Conservation (phyloP, 2,329 filamentous ascomycete species). For the Sporothrix dimorphospora region DNA sequence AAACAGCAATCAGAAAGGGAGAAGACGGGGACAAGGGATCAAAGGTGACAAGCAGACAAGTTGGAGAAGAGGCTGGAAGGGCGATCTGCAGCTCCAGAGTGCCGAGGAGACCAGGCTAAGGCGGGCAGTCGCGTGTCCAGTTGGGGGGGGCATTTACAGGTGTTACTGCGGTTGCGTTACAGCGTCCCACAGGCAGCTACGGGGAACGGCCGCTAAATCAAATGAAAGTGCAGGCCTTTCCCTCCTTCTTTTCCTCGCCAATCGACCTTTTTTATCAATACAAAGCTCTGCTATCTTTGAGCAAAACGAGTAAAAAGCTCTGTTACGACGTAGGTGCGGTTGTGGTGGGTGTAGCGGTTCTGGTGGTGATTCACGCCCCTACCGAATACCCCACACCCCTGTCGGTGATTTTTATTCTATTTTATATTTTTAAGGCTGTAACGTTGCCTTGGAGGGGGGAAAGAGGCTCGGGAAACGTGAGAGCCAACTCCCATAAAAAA, state of each 20-base stretch:
- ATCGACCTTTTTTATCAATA: not conserved
- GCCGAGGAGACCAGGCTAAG: not conserved
- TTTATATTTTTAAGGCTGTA: slow-evolving; percentile 28
- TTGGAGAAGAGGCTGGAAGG: not conserved
- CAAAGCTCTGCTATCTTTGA: not conserved
- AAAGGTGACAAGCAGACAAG: not conserved
- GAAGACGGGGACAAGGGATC: not conserved
- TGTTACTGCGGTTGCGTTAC: not conserved
- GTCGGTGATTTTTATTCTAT: not conserved
- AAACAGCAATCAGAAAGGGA: not conserved
- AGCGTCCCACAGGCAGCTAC: not conserved
- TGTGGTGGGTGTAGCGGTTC: slow-evolving; percentile 6
- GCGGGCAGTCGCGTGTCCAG: slow-evolving; percentile 5
- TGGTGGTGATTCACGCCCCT: not conserved
- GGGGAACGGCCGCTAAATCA: not conserved
- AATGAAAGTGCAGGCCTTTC: not conserved
- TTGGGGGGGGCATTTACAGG: not conserved
- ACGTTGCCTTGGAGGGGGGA: slow-evolving; percentile 31
- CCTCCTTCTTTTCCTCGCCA: not conserved
- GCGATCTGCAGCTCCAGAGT: slow-evolving; percentile 1
- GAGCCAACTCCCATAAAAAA: slow-evolving; percentile 1
- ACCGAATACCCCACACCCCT: not conserved
- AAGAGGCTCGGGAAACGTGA: slow-evolving; percentile 25
- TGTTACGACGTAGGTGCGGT: not conserved
- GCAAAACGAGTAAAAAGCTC: not conserved